phyloP scores from a whole-genome alignment of 768 basidiomycete genomes.

The Hysterangium stoloniferum region DNA sequence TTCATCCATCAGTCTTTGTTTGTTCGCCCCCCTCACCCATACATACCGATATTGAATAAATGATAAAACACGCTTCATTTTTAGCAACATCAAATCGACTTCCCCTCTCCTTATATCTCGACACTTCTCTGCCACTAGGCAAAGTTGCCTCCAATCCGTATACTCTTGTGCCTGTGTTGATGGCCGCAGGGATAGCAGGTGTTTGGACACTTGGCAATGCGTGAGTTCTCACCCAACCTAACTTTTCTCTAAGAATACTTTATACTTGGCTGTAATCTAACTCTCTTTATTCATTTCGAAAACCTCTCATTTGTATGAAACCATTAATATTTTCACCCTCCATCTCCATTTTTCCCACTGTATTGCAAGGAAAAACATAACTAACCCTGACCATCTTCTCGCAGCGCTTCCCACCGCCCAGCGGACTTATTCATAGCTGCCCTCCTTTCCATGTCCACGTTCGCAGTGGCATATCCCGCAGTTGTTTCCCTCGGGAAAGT shows the following conservation, averaged over 20 bases:
- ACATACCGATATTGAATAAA: too few relatives aligned
- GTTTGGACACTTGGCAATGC: background rate
- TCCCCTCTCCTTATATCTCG: constrained; percentile 3
- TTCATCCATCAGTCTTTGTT: background rate
- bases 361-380: too few relatives aligned
- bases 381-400: background rate
- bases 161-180: background rate
- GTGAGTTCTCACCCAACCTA: background rate
- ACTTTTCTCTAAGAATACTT: too few relatives aligned
- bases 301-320: too few relatives aligned
- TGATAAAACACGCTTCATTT: too few relatives aligned
- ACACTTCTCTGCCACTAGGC: constrained; percentile 1
- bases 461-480: constrained; percentile 77
- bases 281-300: too few relatives aligned
- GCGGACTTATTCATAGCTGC: constrained; percentile 86
- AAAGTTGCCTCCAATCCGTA: constrained; percentile 9
- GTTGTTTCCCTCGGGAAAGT: constrained; percentile 79
- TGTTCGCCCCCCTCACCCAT: background rate
- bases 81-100: constrained; percentile 1
- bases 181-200: background rate
- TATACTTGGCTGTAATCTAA: too few relatives aligned
- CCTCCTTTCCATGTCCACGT: constrained; percentile 68
- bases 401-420: constrained; percentile 48
- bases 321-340: background rate
- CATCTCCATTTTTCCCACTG: background rate